These are phyloP conservation scores for Lasiosphaeria ovina DNA, from an alignment of 495 filamentous ascomycete genomes.

Conservation along the genomic window DNA sequence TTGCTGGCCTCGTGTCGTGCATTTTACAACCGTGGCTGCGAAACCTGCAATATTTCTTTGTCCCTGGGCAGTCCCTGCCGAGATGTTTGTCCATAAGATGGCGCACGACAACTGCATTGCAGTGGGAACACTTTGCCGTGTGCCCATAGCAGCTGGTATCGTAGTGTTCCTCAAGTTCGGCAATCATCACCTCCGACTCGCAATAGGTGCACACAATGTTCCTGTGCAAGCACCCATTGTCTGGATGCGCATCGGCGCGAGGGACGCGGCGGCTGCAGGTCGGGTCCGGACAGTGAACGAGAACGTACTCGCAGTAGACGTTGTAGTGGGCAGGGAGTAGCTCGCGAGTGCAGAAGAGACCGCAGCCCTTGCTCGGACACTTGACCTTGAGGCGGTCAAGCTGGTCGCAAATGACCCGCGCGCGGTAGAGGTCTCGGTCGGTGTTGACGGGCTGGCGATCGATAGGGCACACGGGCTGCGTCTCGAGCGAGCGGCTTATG, in stretches of 20 bases:
- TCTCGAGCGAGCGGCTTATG: conserved; percentile 57
- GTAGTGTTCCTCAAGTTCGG: conserved; percentile 44
- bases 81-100: conserved; percentile 42
- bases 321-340: conserved; percentile 72
- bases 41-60: conserved; percentile 41
- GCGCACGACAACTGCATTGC: conserved; percentile 35
- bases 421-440: conserved; percentile 23
- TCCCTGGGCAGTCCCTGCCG: conserved; percentile 40
- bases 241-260: conserved; percentile 31
- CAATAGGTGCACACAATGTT: conserved; percentile 47
- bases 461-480: conserved; percentile 48
- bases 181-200: conserved; percentile 31
- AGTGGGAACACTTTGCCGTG: conserved; percentile 36
- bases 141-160: conserved; percentile 34
- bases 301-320: conserved; percentile 68
- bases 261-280: conserved; percentile 41
- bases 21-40: conserved; percentile 40
- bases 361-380: conserved; percentile 72
- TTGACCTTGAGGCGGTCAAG: conserved; percentile 73
- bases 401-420: conserved; percentile 53
- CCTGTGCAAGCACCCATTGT: conserved; percentile 51
- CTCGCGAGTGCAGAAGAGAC: conserved; percentile 58
- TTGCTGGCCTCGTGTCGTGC: conserved; percentile 29
- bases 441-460: conserved; percentile 46
- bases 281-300: conserved; percentile 60